These are phyloP conservation scores for Nadsonia commutata DNA, from an alignment of 1,139 yeast species.

Conservation along the genomic window DNA sequence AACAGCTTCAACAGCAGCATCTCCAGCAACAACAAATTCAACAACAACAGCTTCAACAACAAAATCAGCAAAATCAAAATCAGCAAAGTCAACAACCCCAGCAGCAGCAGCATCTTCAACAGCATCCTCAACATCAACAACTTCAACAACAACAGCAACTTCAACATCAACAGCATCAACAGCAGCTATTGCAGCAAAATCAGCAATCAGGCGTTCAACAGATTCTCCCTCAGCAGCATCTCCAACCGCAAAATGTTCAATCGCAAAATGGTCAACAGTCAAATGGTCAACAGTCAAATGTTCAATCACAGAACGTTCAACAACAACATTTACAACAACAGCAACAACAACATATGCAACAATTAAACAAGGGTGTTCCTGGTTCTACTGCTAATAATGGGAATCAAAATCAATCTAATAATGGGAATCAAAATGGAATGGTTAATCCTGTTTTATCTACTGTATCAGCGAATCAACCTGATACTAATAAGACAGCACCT, in stretches of 20 bases:
- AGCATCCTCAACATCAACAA: constrained; percentile 13
- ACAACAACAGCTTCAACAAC: constrained; percentile 12
- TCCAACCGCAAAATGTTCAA: constrained; percentile 9
- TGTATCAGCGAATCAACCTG: constrained; percentile 5
- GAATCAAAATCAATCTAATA: constrained; percentile 6
- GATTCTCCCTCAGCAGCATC: constrained; percentile 7
- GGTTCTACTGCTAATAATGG: constrained; percentile 17
- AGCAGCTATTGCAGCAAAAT: constrained; percentile 10
- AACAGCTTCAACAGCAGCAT: neutral
- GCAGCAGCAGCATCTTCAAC: constrained; percentile 14
- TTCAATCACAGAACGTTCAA: constrained; percentile 28
- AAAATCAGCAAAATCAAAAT: constrained; percentile 7
- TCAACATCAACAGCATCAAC: constrained; percentile 9
- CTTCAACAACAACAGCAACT: constrained; percentile 12
- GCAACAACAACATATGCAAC: constrained; percentile 9
- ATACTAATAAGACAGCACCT: too few species aligned
- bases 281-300: constrained; percentile 13
- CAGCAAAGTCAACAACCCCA: constrained; percentile 8
- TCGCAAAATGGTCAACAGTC: constrained; percentile 10
- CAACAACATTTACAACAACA: constrained; percentile 24
- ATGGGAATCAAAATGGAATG: constrained; percentile 1
- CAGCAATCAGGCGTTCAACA: constrained; percentile 11
- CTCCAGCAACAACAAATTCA: constrained; percentile 10
- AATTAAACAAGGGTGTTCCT: constrained; percentile 7
- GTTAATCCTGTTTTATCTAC: constrained; percentile 3